These are phyloP conservation scores for Teunomyces gatunensis DNA, from an alignment of 805 yeast species.

Conservation along the genomic window DNA sequence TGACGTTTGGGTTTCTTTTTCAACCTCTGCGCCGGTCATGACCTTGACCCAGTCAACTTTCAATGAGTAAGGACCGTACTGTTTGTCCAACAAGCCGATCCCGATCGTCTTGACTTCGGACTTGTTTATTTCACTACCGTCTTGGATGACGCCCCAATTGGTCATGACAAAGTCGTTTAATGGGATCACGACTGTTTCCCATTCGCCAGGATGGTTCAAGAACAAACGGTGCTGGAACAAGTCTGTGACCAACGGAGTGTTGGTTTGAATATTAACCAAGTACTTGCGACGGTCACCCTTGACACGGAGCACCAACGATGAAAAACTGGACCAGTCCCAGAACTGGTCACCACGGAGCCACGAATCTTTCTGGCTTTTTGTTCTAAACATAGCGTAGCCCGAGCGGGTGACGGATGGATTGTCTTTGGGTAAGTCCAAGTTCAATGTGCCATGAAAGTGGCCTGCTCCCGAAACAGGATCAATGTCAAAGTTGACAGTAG, in stretches of 20 bases:
- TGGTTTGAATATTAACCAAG: conserved; percentile 78
- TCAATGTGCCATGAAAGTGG: conserved; percentile 57
- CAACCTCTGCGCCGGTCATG: conserved; percentile 54
- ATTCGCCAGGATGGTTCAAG: conserved; percentile 64
- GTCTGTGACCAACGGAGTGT: conserved; percentile 74
- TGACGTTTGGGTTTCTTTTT: conserved; percentile 37
- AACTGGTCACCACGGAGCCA: conserved; percentile 48
- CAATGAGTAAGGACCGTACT: conserved; percentile 71
- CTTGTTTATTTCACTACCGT: conserved; percentile 55
- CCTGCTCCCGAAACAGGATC: conserved; percentile 32
- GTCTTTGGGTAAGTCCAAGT: conserved; percentile 61
- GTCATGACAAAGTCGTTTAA: conserved; percentile 78
- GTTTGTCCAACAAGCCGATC: conserved; percentile 72
- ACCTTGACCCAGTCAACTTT: conserved; percentile 73
- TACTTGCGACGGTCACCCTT: conserved; percentile 72
- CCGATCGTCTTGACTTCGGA: conserved; percentile 71
- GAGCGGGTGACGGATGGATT: conserved; percentile 62
- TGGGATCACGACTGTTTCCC: conserved; percentile 84
- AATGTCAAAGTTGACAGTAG: conserved; percentile 55
- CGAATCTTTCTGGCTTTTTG: conserved; percentile 56
- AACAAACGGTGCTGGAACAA: conserved; percentile 80
- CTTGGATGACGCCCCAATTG: conserved; percentile 66
- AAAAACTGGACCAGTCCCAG: conserved; percentile 71
- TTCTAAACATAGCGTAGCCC: conserved; percentile 85
- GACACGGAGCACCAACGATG: conserved; percentile 66